phyloP scores from a whole-genome alignment of 345 rosid species.

The Nephelium lappaceum region DNA sequence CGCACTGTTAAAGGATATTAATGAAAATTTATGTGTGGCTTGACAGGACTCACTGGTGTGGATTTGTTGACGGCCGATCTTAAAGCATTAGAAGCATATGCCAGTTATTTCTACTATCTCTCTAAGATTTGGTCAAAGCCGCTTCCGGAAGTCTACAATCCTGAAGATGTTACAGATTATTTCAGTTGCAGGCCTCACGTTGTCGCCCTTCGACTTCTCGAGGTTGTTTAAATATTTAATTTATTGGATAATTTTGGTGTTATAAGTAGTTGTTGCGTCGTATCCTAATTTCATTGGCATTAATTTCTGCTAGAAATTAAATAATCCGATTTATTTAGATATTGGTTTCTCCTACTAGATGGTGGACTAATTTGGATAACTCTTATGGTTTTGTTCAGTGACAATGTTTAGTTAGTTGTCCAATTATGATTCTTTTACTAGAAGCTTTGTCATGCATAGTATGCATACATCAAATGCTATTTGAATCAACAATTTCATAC shows the following conservation, averaged over 20 bases:
- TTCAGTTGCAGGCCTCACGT: constrained; percentile 91
- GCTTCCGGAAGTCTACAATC: constrained; percentile 83
- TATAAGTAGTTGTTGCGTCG: background rate
- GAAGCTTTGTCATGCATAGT: background rate
- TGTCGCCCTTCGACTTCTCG: constrained; percentile 79
- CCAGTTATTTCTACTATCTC: constrained; percentile 56
- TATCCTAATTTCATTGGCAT: background rate
- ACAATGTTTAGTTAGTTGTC: background rate
- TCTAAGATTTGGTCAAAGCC: constrained; percentile 87
- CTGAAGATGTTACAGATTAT: constrained; percentile 72
- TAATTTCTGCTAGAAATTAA: background rate
- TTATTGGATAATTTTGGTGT: background rate
- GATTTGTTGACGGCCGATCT: constrained; percentile 94
- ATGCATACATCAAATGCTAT: background rate
- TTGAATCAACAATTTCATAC: background rate
- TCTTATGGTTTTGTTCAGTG: background rate
- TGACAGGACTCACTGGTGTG: constrained; percentile 73
- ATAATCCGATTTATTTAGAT: background rate
- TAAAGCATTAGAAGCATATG: constrained; percentile 83
- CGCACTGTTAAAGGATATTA: background rate
- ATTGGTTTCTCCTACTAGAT: background rate
- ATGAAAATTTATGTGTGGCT: background rate
- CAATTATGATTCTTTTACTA: background rate
- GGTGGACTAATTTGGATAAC: background rate
- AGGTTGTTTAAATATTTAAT: constrained; percentile 49